A percentile compares a stretch with the other conserved stretches of the same genome.
Evolutionary conservation across 257 asterid species (phyloP).

Genomic region (Solanum pinnatisectum): DNA sequence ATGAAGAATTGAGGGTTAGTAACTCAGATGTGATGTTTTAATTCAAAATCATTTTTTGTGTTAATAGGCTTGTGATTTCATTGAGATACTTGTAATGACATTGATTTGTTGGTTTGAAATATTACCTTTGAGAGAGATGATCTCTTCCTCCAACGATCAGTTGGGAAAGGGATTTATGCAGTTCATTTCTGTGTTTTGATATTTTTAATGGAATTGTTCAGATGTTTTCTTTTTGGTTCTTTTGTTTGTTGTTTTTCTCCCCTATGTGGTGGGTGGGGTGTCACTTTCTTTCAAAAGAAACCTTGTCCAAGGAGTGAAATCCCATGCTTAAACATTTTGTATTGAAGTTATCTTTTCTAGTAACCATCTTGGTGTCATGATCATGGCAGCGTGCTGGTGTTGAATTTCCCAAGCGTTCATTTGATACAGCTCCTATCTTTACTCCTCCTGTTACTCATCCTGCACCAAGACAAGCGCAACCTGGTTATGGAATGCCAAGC

Average conservation of each 20-base stretch:
- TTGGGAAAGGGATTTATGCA: not conserved
- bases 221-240: not conserved
- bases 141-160: not conserved
- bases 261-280: not conserved
- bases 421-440: slow-evolving; percentile 58
- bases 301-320: not conserved
- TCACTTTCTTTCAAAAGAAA: not conserved
- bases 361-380: not conserved
- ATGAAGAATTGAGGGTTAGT: slow-evolving; percentile 79
- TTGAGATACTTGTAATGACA: not conserved
- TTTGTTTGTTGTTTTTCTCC: not conserved
- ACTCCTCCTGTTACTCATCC: slow-evolving; percentile 72
- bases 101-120: not conserved
- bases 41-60: not conserved
- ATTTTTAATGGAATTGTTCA: not conserved
- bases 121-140: not conserved
- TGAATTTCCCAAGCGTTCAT: slow-evolving; percentile 54
- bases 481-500: slow-evolving; percentile 92
- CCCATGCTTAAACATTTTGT: not conserved
- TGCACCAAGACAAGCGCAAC: slow-evolving; percentile 46
- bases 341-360: not conserved
- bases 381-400: slow-evolving; percentile 69
- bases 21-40: not conserved
- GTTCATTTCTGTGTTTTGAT: not conserved
- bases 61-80: not conserved